Evolutionary conservation across 768 basidiomycete genomes (phyloP).

Genomic region (Cystobasidium tubakii): DNA sequence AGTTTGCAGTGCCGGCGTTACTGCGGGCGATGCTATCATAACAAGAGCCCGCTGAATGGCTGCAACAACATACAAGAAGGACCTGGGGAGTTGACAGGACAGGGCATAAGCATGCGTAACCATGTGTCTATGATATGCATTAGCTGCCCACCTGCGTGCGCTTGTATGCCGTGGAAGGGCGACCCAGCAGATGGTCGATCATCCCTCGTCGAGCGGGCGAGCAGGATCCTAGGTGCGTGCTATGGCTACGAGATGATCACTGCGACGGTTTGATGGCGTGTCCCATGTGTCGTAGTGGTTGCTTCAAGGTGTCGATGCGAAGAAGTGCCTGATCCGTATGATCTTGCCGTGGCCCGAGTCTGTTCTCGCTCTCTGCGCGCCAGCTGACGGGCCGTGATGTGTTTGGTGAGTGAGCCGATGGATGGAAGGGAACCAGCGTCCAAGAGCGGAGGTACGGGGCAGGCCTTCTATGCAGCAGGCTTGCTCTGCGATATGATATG

Average conservation of each 20-base stretch:
- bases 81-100: neutral
- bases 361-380: neutral
- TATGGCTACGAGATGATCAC: too few species aligned
- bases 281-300: too few species aligned
- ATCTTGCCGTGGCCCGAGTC: too few species aligned
- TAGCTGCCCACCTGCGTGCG: conserved; percentile 32
- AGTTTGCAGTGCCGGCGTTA: neutral
- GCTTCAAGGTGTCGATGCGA: too few species aligned
- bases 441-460: too few species aligned
- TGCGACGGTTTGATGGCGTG: too few species aligned
- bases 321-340: too few species aligned
- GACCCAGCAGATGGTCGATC: conserved; percentile 38
- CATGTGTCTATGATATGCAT: neutral
- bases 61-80: conserved; percentile 13
- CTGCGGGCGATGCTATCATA: neutral
- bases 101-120: neutral
- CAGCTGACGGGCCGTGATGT: neutral
- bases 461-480: too few species aligned
- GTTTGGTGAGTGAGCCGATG: neutral
- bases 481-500: too few species aligned
- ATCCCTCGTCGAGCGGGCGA: conserved; percentile 10
- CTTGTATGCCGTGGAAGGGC: conserved; percentile 30
- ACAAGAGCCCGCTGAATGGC: neutral
- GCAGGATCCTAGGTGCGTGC: too few species aligned
- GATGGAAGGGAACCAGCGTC: too few species aligned